phyloP scores from a whole-genome alignment of 2,329 filamentous ascomycete genomes.

The Monosporascus sp. region DNA sequence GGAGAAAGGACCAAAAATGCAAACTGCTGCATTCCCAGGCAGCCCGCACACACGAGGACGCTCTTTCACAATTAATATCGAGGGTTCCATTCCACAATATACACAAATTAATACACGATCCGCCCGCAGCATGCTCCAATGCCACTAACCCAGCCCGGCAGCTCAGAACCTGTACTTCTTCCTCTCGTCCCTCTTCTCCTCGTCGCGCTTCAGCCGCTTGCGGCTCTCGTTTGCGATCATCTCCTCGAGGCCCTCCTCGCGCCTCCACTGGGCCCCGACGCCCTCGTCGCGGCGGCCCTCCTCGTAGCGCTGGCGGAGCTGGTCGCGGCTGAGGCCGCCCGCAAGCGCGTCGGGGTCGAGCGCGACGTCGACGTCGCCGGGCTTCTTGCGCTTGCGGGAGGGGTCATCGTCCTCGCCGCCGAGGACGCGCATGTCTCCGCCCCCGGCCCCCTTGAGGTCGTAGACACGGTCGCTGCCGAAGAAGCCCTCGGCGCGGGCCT shows the following conservation, averaged over 20 bases:
- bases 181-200: conserved; percentile 66
- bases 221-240: conserved; percentile 93
- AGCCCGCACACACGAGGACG: no score
- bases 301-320: conserved; percentile 75
- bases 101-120: conserved; percentile 8
- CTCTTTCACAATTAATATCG: no score
- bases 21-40: no score
- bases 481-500: conserved; percentile 83
- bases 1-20: no score
- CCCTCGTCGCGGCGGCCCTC: conserved; percentile 61
- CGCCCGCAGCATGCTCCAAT: not conserved
- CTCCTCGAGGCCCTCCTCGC: conserved; percentile 84
- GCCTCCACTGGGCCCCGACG: conserved; percentile 61
- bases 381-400: conserved; percentile 83
- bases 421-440: conserved; percentile 59
- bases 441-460: conserved; percentile 56
- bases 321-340: conserved; percentile 75
- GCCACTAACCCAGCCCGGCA: not conserved
- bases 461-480: conserved; percentile 94
- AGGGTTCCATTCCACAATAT: not conserved
- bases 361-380: conserved; percentile 88
- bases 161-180: conserved; percentile 48
- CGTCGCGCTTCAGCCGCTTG: conserved; percentile 84
- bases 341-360: conserved; percentile 80
- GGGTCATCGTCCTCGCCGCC: conserved; percentile 67